Percentiles rank a stretch among this genome's conserved stretches.
phyloP scores from a whole-genome alignment of 495 filamentous ascomycete genomes.

The Tricharina praecox region DNA sequence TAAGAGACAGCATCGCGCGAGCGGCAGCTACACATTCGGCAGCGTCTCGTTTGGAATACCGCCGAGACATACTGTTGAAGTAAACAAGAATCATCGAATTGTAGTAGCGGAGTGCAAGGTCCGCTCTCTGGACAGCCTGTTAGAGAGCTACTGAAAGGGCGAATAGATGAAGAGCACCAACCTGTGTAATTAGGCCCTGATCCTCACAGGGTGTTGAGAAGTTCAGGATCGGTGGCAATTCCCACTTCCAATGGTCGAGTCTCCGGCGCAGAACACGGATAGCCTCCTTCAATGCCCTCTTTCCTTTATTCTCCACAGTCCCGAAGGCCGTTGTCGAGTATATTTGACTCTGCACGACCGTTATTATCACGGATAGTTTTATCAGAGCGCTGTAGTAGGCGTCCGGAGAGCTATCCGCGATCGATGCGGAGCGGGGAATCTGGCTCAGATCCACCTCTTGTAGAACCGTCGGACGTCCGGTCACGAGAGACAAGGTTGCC shows the following conservation, averaged over 20 bases:
- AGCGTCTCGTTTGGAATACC: constrained; percentile 6
- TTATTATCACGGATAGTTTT: constrained; percentile 9
- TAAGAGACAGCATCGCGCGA: constrained; percentile 11
- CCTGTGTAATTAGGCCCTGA: constrained; percentile 9
- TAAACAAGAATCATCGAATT: constrained; percentile 17
- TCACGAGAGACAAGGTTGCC: constrained; percentile 15
- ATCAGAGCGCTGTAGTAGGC: constrained; percentile 12
- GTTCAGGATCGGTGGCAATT: constrained; percentile 10
- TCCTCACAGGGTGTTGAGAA: constrained; percentile 9
- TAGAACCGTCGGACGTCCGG: constrained; percentile 16
- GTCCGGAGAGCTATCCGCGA: constrained; percentile 5
- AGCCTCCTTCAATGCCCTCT: not conserved
- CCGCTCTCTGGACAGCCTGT: constrained; percentile 8
- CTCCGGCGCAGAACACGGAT: not conserved
- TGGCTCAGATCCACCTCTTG: constrained; percentile 10
- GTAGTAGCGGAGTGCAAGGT: constrained; percentile 19
- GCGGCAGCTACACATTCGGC: constrained; percentile 10
- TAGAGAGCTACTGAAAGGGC: not conserved
- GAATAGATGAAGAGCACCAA: constrained; percentile 4
- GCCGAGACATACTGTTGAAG: constrained; percentile 9
- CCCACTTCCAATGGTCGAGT: not conserved
- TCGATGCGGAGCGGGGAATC: constrained; percentile 8
- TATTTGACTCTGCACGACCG: constrained; percentile 10
- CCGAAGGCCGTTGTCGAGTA: constrained; percentile 9
- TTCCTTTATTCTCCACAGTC: not conserved